Percentiles rank a stretch among this genome's conserved stretches.
Evolutionary conservation across 208 protist species (phyloP).

Genomic region (Angomonas desouzai): DNA sequence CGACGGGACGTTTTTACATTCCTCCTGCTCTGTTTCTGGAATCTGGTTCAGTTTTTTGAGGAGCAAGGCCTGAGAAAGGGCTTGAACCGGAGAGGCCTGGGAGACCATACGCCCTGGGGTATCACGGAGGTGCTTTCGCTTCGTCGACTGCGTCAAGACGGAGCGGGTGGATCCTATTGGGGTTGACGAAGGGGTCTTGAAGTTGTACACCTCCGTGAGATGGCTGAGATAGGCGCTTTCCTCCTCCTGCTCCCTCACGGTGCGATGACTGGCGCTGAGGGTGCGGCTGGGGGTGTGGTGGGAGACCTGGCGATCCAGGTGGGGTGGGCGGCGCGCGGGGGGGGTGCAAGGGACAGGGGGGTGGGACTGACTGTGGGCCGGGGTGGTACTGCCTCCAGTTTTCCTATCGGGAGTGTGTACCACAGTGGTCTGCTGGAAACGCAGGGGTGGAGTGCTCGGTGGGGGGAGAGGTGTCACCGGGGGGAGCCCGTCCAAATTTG

Average conservation of each 20-base stretch:
- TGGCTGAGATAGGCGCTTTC: constrained; percentile 28
- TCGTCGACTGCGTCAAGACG: background rate
- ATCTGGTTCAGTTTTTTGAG: background rate
- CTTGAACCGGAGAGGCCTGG: background rate
- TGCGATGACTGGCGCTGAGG: background rate
- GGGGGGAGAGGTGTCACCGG: background rate
- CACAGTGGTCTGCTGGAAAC: background rate
- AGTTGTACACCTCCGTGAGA: constrained; percentile 30
- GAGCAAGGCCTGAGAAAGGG: background rate
- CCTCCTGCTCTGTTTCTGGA: background rate
- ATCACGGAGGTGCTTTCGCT: background rate
- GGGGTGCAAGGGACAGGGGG: background rate
- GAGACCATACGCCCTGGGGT: background rate
- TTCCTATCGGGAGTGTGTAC: background rate
- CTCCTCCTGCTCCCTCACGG: background rate
- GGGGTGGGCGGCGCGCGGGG: background rate
- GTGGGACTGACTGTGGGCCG: background rate
- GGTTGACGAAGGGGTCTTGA: constrained; percentile 31
- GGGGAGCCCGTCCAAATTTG: background rate
- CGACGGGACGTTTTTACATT: background rate
- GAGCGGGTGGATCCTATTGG: constrained; percentile 22
- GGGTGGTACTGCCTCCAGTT: background rate
- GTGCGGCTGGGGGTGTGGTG: background rate
- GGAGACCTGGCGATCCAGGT: background rate
- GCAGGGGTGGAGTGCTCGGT: background rate